These are phyloP conservation scores for Nevesoporus exiguus DNA, from an alignment of 768 basidiomycete genomes.

Conservation along the genomic window DNA sequence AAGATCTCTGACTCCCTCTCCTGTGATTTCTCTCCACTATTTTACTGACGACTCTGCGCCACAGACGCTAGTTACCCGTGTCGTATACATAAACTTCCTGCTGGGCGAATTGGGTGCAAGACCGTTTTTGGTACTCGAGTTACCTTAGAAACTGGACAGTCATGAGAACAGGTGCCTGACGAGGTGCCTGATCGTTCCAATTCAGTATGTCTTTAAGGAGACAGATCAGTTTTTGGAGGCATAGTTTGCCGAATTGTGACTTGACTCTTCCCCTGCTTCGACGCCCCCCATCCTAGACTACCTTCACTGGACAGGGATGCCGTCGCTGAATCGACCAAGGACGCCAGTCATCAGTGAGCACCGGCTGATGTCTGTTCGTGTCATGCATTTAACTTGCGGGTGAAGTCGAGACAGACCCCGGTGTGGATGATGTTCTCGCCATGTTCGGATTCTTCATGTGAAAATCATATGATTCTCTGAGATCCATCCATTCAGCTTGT, in stretches of 20 bases:
- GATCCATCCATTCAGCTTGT: conserved; percentile 44
- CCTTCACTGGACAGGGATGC: conserved; percentile 15
- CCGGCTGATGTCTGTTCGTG: neutral
- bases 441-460: conserved; percentile 47
- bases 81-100: neutral
- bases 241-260: neutral
- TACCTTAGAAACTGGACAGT: neutral
- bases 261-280: neutral
- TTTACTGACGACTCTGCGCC: conserved; percentile 5
- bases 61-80: neutral
- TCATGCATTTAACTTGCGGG: conserved; percentile 3
- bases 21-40: neutral
- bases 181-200: neutral
- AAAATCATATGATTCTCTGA: neutral
- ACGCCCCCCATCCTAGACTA: neutral
- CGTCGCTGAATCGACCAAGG: conserved; percentile 15
- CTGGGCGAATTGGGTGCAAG: neutral
- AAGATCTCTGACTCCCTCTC: conserved; percentile 60
- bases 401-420: conserved; percentile 82
- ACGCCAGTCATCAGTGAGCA: conserved; percentile 68
- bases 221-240: neutral
- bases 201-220: neutral
- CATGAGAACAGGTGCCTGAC: neutral
- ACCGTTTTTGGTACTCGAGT: neutral
- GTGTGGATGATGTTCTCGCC: conserved; percentile 78